phyloP scores from a whole-genome alignment of 2,329 filamentous ascomycete species.

The Epichloe baconii region DNA sequence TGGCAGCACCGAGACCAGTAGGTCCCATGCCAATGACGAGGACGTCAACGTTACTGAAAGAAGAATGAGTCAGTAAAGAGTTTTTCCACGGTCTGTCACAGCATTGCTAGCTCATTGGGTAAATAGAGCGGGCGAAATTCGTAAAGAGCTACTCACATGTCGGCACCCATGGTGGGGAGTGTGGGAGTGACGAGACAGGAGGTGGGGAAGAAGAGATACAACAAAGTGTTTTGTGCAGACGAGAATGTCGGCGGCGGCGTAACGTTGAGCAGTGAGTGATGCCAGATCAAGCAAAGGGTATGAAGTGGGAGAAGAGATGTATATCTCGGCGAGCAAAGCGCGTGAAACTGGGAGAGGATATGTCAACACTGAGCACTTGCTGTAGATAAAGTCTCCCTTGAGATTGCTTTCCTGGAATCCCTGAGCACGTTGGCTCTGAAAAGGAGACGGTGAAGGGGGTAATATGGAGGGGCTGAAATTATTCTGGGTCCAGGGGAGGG shows the following conservation, averaged over 20 bases:
- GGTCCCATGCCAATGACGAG: conserved; percentile 97
- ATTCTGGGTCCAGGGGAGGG: conserved; percentile 19
- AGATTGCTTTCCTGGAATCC: conserved; percentile 4
- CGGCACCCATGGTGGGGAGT: conserved; percentile 26
- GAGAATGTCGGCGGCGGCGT: conserved; percentile 5
- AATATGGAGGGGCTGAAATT: conserved; percentile 27
- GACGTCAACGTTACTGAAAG: conserved; percentile 72
- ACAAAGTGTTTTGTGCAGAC: neutral
- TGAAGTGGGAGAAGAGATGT: conserved; percentile 1
- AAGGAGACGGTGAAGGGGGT: conserved; percentile 16
- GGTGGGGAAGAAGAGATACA: no score
- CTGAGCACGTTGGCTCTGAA: conserved; percentile 5
- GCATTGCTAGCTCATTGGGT: neutral
- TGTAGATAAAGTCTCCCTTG: conserved; percentile 13
- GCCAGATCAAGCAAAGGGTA: neutral
- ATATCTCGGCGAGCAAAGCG: conserved; percentile 10
- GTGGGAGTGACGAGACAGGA: conserved; percentile 5
- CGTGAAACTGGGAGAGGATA: conserved; percentile 9
- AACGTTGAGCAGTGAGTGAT: conserved; percentile 6
- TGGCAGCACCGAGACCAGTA: conserved; percentile 93
- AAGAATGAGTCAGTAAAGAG: neutral
- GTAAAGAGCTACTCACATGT: conserved; percentile 21
- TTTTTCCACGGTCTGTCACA: conserved; percentile 5
- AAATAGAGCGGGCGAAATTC: neutral
- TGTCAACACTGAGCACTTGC: conserved; percentile 15